Conservation (phyloP, 768 basidiomycete species). For the Trametes elegans region DNA sequence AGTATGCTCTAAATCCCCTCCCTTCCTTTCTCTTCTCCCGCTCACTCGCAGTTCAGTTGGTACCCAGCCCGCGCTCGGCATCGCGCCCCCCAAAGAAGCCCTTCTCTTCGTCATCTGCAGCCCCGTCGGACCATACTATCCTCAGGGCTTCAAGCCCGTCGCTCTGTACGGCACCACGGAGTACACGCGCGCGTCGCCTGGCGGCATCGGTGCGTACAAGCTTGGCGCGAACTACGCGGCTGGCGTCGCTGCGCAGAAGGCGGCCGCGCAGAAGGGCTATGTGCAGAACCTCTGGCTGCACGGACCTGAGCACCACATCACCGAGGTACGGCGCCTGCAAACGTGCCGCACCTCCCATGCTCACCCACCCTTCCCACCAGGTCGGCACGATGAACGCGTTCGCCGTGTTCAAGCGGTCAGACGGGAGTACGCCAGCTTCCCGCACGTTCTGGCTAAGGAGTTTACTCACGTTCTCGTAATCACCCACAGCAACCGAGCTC, state of each 20-base stretch:
- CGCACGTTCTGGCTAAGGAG: background rate
- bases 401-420: conserved; percentile 67
- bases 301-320: conserved; percentile 54
- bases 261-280: conserved; percentile 75
- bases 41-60: conserved; percentile 54
- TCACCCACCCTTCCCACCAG: conserved; percentile 19
- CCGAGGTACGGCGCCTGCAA: conserved; percentile 35
- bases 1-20: conserved; percentile 34
- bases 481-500: conserved; percentile 45
- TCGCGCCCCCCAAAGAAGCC: conserved; percentile 54
- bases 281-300: conserved; percentile 89
- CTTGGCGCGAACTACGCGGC: conserved; percentile 89
- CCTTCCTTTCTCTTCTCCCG: background rate
- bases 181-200: conserved; percentile 46
- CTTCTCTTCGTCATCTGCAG: conserved; percentile 63
- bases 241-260: conserved; percentile 79
- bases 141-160: conserved; percentile 87
- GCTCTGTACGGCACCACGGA: conserved; percentile 68
- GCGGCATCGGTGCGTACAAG: conserved; percentile 83
- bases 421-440: conserved; percentile 50
- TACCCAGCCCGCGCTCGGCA: conserved; percentile 54
- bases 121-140: conserved; percentile 77
- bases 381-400: conserved; percentile 96
- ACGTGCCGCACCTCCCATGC: background rate
- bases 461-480: background rate